These are phyloP conservation scores for Citrullus amarus DNA, from an alignment of 306 rosid genomes.

Conservation along the genomic window DNA sequence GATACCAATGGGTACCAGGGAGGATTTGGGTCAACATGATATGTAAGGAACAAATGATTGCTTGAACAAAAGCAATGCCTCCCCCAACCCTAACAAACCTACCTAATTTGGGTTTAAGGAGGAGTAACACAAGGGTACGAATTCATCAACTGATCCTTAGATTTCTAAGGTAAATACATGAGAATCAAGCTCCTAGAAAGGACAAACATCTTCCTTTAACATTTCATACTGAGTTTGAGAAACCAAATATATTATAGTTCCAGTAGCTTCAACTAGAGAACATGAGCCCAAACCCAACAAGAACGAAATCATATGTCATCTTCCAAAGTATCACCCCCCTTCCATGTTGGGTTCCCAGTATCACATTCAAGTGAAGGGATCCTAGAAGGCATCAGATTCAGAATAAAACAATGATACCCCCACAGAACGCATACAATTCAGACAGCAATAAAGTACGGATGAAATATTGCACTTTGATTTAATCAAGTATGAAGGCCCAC, in stretches of 20 bases:
- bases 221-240: neutral
- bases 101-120: neutral
- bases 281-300: neutral
- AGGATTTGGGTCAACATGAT: neutral
- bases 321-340: neutral
- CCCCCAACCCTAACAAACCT: neutral
- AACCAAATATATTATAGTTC: neutral
- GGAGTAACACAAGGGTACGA: neutral
- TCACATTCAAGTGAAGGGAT: neutral
- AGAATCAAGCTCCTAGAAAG: neutral
- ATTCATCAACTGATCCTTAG: neutral
- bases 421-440: neutral
- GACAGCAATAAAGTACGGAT: neutral
- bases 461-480: neutral
- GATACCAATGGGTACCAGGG: neutral
- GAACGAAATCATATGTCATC: neutral
- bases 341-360: neutral
- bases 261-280: neutral
- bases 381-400: neutral
- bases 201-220: neutral
- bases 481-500: neutral
- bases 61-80: neutral
- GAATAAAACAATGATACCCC: neutral
- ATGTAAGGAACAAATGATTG: neutral
- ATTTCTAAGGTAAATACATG: neutral